These are phyloP conservation scores for Lepidium aucheri DNA, from an alignment of 345 rosid species.

Conservation along the genomic window DNA sequence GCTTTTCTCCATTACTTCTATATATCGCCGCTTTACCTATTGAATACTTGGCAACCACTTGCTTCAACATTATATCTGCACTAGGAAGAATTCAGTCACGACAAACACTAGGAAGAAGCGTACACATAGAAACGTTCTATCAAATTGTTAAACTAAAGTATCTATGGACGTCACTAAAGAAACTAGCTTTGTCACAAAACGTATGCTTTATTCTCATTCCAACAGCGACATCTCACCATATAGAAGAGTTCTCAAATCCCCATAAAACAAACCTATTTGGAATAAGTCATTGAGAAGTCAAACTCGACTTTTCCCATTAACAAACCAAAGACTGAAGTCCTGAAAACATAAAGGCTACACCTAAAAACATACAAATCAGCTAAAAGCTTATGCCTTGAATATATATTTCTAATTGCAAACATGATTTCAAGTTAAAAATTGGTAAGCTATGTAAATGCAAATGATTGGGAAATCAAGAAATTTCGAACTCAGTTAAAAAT, in stretches of 20 bases:
- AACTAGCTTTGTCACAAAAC: background rate
- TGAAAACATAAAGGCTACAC: background rate
- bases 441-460: background rate
- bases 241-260: background rate
- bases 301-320: background rate
- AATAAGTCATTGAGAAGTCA: background rate
- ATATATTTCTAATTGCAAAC: background rate
- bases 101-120: background rate
- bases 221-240: background rate
- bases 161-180: background rate
- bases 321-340: background rate
- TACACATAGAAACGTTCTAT: background rate
- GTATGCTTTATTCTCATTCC: background rate
- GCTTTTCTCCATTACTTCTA: slow-evolving; percentile 28
- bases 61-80: slow-evolving; percentile 39
- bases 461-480: background rate
- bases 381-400: background rate
- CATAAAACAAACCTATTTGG: background rate
- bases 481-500: background rate
- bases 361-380: background rate
- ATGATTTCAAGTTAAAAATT: background rate
- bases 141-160: background rate
- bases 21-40: slow-evolving; percentile 13
- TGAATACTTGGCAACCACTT: slow-evolving; percentile 34
- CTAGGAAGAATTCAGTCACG: background rate